phyloP scores from a whole-genome alignment of 352 stramenopile genomes.

The Hyphochytrium catenoides region DNA sequence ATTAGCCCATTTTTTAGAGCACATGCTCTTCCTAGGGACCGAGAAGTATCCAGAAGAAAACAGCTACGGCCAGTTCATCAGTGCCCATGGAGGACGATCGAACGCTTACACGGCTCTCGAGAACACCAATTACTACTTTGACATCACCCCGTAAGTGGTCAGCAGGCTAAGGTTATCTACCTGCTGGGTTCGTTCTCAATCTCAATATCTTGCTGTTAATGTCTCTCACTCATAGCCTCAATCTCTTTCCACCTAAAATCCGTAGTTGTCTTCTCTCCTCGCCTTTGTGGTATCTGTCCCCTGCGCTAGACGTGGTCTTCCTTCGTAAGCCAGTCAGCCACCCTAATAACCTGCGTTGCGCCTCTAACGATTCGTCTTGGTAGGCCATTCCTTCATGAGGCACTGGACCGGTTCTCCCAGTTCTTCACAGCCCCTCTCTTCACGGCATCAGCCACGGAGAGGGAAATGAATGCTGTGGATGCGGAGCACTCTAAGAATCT shows the following conservation, averaged over 20 bases:
- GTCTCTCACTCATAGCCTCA: too few relatives aligned
- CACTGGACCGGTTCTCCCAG: slow-evolving; percentile 85
- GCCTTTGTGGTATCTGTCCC: too few relatives aligned
- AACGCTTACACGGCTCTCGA: slow-evolving; percentile 90
- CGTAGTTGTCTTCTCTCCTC: too few relatives aligned
- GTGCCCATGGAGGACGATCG: slow-evolving; percentile 66
- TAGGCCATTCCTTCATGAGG: too few relatives aligned
- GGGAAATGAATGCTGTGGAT: slow-evolving; percentile 88
- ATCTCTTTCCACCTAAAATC: too few relatives aligned
- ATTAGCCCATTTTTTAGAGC: slow-evolving; percentile 76
- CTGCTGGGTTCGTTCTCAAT: too few relatives aligned
- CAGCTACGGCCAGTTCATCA: slow-evolving; percentile 78
- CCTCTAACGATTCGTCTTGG: too few relatives aligned
- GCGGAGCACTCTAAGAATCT: slow-evolving; percentile 89
- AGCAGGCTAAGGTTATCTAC: too few relatives aligned
- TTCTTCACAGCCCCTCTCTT: slow-evolving; percentile 94
- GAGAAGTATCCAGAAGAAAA: slow-evolving; percentile 86
- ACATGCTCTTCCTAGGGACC: slow-evolving; percentile 94
- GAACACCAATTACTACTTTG: slow-evolving; percentile 93
- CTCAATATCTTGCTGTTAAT: too few relatives aligned
- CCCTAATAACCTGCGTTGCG: too few relatives aligned
- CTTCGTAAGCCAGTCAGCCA: too few relatives aligned
- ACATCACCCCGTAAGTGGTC: slow-evolving; percentile 65
- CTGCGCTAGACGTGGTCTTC: too few relatives aligned
- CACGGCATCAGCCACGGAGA: slow-evolving; percentile 55